Percentiles rank a stretch among this genome's conserved stretches.
Evolutionary conservation across 805 yeast species (phyloP).

Genomic region (Tetrapisispora phaffii): DNA sequence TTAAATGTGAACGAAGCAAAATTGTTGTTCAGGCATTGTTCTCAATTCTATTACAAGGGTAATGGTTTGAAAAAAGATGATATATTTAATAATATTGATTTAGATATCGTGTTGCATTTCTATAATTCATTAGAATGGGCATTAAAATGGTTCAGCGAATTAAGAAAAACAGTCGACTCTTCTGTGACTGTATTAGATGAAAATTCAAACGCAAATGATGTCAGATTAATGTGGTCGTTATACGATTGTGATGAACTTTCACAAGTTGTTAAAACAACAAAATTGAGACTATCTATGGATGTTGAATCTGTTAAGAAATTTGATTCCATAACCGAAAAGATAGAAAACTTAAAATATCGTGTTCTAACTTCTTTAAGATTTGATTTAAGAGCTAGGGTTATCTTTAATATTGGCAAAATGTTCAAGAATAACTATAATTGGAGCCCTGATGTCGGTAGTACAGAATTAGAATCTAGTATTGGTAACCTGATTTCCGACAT

Average conservation of each 20-base stretch:
- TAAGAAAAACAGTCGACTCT: constrained; percentile 34
- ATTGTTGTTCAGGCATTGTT: constrained; percentile 22
- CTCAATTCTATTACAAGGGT: constrained; percentile 22
- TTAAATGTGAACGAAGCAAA: constrained; percentile 23
- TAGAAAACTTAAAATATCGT: constrained; percentile 12
- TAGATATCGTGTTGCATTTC: constrained; percentile 43
- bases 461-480: constrained; percentile 23
- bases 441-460: constrained; percentile 25
- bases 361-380: constrained; percentile 21
- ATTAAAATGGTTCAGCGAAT: constrained; percentile 47
- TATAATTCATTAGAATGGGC: constrained; percentile 49
- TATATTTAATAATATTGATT: constrained; percentile 42
- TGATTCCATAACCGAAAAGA: constrained; percentile 12
- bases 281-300: constrained; percentile 16
- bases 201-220: constrained; percentile 21
- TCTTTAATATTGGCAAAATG: constrained; percentile 21
- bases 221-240: constrained; percentile 33
- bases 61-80: constrained; percentile 37
- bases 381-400: constrained; percentile 23
- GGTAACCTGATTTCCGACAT: constrained; percentile 21
- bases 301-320: constrained; percentile 12
- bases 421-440: constrained; percentile 20
- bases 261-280: constrained; percentile 8
- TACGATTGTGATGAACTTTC: constrained; percentile 28
- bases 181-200: constrained; percentile 2